These are phyloP conservation scores for Pholiota adiposa DNA, from an alignment of 1,284 basidiomycete species.

Conservation along the genomic window DNA sequence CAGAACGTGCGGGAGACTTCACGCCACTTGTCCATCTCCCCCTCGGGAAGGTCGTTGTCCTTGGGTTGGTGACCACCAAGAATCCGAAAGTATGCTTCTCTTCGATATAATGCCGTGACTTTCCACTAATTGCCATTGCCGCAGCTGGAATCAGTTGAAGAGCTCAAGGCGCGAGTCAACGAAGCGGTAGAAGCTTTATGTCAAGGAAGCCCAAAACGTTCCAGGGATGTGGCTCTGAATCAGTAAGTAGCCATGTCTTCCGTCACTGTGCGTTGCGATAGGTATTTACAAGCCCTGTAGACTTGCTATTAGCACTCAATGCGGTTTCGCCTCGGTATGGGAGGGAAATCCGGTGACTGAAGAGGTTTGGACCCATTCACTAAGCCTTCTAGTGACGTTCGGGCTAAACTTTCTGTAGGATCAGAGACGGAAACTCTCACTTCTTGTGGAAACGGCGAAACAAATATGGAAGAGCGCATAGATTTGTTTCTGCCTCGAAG, in stretches of 20 bases:
- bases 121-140: neutral
- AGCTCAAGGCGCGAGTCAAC: conserved; percentile 62
- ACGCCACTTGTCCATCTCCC: conserved; percentile 70
- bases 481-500: neutral
- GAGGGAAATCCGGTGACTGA: conserved; percentile 66
- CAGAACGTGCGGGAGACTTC: conserved; percentile 73
- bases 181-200: conserved; percentile 67
- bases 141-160: conserved; percentile 63
- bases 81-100: conserved; percentile 50
- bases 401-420: conserved; percentile 33
- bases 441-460: conserved; percentile 57
- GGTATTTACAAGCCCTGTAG: conserved; percentile 34
- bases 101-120: conserved; percentile 1
- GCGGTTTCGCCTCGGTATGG: conserved; percentile 74
- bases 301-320: conserved; percentile 74
- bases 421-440: conserved; percentile 52
- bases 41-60: conserved; percentile 66
- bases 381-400: neutral
- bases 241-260: conserved; percentile 46
- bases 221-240: conserved; percentile 57
- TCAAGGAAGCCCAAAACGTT: conserved; percentile 53
- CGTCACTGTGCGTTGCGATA: neutral
- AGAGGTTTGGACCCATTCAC: conserved; percentile 38
- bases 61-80: conserved; percentile 80
- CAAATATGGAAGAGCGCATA: conserved; percentile 44